Conservation (phyloP, 176 grass and related monocot species). For the Bromus sterilis region DNA sequence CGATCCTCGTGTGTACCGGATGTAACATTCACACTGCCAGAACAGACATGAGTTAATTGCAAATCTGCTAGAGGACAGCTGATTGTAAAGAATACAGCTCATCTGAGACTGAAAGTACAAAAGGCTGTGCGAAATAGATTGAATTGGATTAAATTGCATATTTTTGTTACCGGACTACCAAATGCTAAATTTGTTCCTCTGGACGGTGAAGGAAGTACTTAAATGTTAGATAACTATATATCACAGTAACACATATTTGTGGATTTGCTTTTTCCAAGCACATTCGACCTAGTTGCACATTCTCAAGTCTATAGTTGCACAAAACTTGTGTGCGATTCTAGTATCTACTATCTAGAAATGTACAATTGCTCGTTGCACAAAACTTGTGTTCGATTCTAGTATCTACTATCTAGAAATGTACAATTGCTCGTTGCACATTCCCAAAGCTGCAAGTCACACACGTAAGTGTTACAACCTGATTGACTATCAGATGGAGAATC, state of each 20-base stretch:
- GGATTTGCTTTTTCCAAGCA: neutral
- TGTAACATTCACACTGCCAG: constrained; percentile 81
- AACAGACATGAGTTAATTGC: constrained; percentile 21
- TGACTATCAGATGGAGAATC: neutral
- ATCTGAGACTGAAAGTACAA: neutral
- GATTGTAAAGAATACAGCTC: neutral
- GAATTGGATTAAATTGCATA: neutral
- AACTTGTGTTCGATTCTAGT: neutral
- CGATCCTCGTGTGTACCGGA: constrained; percentile 81
- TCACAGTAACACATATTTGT: neutral
- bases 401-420: neutral
- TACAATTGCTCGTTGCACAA: neutral
- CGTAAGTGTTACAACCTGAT: neutral
- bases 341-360: neutral
- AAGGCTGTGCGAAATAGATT: neutral
- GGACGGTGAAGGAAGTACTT: neutral
- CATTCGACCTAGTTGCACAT: neutral
- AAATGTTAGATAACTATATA: neutral
- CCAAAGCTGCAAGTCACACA: neutral
- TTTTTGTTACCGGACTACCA: neutral
- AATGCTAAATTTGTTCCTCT: neutral
- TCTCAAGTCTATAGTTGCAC: neutral
- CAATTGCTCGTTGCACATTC: neutral
- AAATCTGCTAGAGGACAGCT: neutral
- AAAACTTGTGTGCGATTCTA: neutral